A percentile compares a stretch with the other conserved stretches of the same genome.
Evolutionary conservation across 2,329 filamentous ascomycete genomes (phyloP).

Genomic region (Penicillium sp.): DNA sequence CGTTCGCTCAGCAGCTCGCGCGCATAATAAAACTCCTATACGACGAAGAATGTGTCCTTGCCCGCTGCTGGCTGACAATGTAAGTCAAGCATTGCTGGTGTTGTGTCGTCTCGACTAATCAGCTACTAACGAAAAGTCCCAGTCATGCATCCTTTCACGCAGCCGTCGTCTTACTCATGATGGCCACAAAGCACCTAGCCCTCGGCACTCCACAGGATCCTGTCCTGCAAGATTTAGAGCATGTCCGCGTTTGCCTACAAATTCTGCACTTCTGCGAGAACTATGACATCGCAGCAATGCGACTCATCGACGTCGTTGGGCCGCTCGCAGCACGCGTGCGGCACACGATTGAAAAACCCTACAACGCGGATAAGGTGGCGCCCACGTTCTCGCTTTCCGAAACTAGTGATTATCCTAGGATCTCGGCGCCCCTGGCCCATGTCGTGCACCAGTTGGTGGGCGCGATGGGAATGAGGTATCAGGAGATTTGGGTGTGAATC

Average conservation of each 20-base stretch:
- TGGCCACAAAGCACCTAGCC: not conserved
- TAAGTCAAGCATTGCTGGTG: not conserved
- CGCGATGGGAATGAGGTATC: not conserved
- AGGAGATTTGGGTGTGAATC: constrained; percentile 5
- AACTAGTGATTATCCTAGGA: not conserved
- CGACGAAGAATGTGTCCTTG: not conserved
- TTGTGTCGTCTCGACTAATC: not conserved
- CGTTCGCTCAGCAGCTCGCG: not conserved
- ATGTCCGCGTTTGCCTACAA: not conserved
- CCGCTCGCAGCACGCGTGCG: not conserved
- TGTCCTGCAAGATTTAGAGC: not conserved
- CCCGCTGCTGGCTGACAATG: constrained; percentile 4
- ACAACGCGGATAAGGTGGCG: no score
- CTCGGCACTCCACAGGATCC: not conserved
- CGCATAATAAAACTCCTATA: not conserved
- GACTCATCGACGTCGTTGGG: not conserved
- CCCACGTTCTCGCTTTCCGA: not conserved
- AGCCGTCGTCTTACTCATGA: not conserved
- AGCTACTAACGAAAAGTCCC: not conserved
- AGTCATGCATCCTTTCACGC: constrained; percentile 5
- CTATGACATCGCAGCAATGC: constrained; percentile 9
- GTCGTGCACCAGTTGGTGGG: not conserved
- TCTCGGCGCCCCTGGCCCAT: not conserved
- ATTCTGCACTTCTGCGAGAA: not conserved
- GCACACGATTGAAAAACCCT: not conserved